Base-by-base conservation (phyloP, 768 basidiomycete genomes). In the Leccinum broughii region DNA sequence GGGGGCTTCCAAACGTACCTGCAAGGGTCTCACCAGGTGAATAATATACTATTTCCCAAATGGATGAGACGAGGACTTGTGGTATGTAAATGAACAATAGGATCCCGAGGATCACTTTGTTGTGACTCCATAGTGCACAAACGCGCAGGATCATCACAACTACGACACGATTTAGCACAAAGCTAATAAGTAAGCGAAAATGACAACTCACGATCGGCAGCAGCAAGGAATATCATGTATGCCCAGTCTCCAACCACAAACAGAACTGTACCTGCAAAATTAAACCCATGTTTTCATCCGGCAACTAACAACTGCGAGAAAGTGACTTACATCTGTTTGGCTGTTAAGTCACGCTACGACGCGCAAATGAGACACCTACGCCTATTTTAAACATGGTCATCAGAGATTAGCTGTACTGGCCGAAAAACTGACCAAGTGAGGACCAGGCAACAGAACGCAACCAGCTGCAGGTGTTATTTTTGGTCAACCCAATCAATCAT, bases 61-160 rank as follows among this genome's bases (percentile, higher is more conserved):
- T 5, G 20, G 22, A 10, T 6, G 52, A 53, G 30, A 35, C 32
- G 30, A 53, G 34, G 10, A 53, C 22, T 53, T 34, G 30, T 20
- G 30, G 52, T 13, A 53, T n/a, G 20, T 53, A 34, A 53, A 53
- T 30, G 20, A 35, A 35, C 34, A 53, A 22, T 10, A 53, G 52
- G 34, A 53, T 22, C 0, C 15, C 30, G 5, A 53, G 52, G 20
- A 53, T 15, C 2, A 17, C 11, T 20, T 20, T 53, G 52, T 32
- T 35, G 20, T 22, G 52, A 53, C 52, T 34, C 52, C 52, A 53
- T 34, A 53, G 20, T 8, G 52, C 52, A 53, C 35, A 53, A 35
- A 53, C 52, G 11, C 52, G 52, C 20, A 34, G 14, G 5, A 53
- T 53, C 52, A 53, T 53, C 52, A 53, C 52, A 13, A 53, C 52